phyloP scores from a whole-genome alignment of 768 basidiomycete species.

The Fistulinella prunicolor region DNA sequence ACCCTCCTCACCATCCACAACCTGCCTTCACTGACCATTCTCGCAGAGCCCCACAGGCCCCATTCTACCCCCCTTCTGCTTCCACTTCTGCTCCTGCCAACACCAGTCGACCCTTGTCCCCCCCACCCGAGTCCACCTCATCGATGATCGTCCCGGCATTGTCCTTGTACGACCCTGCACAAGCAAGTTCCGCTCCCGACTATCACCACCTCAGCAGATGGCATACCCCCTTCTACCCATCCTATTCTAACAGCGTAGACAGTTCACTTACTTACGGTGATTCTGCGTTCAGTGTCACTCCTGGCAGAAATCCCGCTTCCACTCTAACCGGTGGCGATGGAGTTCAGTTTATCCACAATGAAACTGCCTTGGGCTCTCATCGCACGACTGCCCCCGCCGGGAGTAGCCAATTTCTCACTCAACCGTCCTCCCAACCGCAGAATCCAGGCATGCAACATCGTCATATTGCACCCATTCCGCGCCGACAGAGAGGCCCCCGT shows the following conservation, averaged over 20 bases:
- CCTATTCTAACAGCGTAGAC: constrained; percentile 4
- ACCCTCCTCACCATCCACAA: not conserved
- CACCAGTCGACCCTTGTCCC: not conserved
- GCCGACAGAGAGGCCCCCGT: not conserved
- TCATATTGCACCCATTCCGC: constrained; percentile 12
- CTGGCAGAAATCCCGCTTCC: not conserved
- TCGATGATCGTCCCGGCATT: constrained; percentile 55
- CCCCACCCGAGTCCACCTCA: constrained; percentile 1
- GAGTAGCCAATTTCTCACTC: not conserved
- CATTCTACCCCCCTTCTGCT: constrained; percentile 2
- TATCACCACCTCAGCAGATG: constrained; percentile 43
- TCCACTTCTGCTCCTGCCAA: not conserved
- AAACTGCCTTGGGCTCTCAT: not conserved
- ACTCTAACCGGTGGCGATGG: not conserved
- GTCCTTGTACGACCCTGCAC: constrained; percentile 52
- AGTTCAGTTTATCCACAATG: constrained; percentile 1
- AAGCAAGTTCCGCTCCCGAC: constrained; percentile 32
- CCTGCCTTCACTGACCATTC: not conserved
- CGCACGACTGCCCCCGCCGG: not conserved
- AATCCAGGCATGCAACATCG: constrained; percentile 11
- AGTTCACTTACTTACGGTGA: not conserved
- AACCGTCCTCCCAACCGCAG: not conserved
- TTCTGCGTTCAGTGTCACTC: not conserved
- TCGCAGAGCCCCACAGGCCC: not conserved
- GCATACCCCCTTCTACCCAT: constrained; percentile 15